phyloP scores from a whole-genome alignment of 2,329 filamentous ascomycete genomes.

The Volutella citrinella region DNA sequence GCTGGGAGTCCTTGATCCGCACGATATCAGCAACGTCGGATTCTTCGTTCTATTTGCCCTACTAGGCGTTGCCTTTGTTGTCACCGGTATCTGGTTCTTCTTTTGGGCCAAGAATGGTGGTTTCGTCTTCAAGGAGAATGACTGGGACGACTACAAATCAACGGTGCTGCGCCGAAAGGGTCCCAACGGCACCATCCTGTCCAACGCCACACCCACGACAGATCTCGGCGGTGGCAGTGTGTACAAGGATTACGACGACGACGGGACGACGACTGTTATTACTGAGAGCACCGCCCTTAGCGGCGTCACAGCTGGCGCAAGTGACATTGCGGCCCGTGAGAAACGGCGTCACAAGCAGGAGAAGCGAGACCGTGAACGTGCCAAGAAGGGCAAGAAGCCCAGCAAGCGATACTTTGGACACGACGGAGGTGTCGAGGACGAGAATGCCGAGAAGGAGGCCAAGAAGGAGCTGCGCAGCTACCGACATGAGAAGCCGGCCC shows the following conservation, averaged over 20 bases:
- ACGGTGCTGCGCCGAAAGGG: constrained; percentile 87
- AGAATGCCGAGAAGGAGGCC: constrained; percentile 60
- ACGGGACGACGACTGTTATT: constrained; percentile 42
- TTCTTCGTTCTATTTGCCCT: constrained; percentile 85
- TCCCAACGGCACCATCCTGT: constrained; percentile 82
- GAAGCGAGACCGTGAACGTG: constrained; percentile 40
- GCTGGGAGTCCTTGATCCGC: constrained; percentile 50
- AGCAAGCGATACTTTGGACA: constrained; percentile 48
- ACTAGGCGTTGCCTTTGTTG: constrained; percentile 72
- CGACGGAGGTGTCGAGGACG: constrained; percentile 62
- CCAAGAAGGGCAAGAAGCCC: constrained; percentile 42
- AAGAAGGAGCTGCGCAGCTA: constrained; percentile 75
- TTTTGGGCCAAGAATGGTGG: constrained; percentile 97
- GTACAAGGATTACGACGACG: constrained; percentile 65
- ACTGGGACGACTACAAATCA: constrained; percentile 98
- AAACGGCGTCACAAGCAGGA: constrained; percentile 53
- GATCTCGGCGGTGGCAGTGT: constrained; percentile 85
- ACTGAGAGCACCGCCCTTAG: constrained; percentile 47
- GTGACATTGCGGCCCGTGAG: constrained; percentile 54
- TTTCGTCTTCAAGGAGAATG: constrained; percentile 77
- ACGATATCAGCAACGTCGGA: constrained; percentile 62
- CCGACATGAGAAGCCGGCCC: constrained; percentile 79
- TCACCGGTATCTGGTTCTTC: constrained; percentile 91
- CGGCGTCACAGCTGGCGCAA: constrained; percentile 57
- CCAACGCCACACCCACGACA: constrained; percentile 78